phyloP scores from a whole-genome alignment of 1,139 yeast species.

The Suhomyces guaymorum region DNA sequence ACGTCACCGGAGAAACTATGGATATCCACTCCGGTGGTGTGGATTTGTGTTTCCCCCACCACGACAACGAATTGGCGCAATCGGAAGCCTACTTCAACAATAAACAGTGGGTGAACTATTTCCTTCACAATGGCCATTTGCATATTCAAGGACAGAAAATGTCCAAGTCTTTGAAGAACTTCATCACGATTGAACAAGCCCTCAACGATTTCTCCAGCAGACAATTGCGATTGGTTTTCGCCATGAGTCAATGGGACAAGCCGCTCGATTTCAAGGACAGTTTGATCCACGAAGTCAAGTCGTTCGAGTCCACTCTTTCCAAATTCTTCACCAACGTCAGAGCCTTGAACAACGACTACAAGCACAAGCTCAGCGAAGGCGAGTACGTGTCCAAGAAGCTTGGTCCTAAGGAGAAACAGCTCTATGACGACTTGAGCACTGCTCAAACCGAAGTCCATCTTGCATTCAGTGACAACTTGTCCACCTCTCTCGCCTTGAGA shows the following conservation, averaged over 20 bases:
- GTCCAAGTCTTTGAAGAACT: conserved; percentile 93
- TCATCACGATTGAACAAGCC: conserved; percentile 93
- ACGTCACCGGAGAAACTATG: conserved; percentile 75
- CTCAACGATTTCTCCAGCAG: conserved; percentile 67
- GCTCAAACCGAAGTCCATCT: conserved; percentile 67
- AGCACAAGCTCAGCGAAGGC: conserved; percentile 48
- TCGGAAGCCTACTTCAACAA: conserved; percentile 90
- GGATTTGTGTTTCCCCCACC: conserved; percentile 98
- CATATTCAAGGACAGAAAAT: conserved; percentile 98
- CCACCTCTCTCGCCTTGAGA: conserved; percentile 75
- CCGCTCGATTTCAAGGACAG: conserved; percentile 90
- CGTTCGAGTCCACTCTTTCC: conserved; percentile 69
- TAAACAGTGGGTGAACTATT: conserved; percentile 94
- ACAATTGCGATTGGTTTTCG: conserved; percentile 87
- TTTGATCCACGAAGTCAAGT: conserved; percentile 71
- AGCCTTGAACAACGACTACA: conserved; percentile 68
- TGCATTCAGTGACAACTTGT: conserved; percentile 84
- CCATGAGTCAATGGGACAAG: conserved; percentile 88
- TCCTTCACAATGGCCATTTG: conserved; percentile 93
- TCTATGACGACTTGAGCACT: conserved; percentile 50
- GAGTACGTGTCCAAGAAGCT: conserved; percentile 57
- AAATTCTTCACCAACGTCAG: conserved; percentile 84
- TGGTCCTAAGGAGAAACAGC: conserved; percentile 51
- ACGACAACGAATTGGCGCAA: conserved; percentile 97
- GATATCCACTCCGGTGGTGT: conserved; percentile 98